These are phyloP conservation scores for Orbilia quercus DNA, from an alignment of 2,329 filamentous ascomycete species.

Conservation along the genomic window DNA sequence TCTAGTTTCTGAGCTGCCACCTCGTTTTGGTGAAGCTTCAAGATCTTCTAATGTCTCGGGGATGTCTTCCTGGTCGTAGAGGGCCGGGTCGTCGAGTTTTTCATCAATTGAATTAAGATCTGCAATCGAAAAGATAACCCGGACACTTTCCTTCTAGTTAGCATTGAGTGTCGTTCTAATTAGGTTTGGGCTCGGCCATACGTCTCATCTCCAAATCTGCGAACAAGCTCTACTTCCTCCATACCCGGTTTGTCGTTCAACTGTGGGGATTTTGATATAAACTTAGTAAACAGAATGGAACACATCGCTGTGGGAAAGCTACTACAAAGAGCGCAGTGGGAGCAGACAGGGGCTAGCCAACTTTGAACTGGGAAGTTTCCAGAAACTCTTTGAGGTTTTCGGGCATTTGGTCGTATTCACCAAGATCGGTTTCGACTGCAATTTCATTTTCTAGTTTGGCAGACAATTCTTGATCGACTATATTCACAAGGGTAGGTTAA, in stretches of 20 bases:
- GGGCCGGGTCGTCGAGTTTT: slow-evolving; percentile 69
- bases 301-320: background rate
- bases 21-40: slow-evolving; percentile 65
- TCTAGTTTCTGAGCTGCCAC: slow-evolving; percentile 69
- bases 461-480: slow-evolving; percentile 80
- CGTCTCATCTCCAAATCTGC: slow-evolving; percentile 88
- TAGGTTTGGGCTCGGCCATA: slow-evolving; percentile 63
- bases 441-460: slow-evolving; percentile 88
- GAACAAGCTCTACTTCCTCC: slow-evolving; percentile 86
- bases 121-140: slow-evolving; percentile 83
- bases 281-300: background rate
- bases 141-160: slow-evolving; percentile 69
- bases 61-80: slow-evolving; percentile 65
- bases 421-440: slow-evolving; percentile 83
- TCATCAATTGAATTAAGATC: slow-evolving; percentile 77
- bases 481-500: slow-evolving; percentile 31
- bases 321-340: background rate
- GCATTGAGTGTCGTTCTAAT: slow-evolving; percentile 12
- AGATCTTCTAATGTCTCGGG: slow-evolving; percentile 63
- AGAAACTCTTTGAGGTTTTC: slow-evolving; percentile 87
- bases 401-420: slow-evolving; percentile 76
- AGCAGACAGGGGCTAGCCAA: slow-evolving; percentile 63
- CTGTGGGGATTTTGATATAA: background rate
- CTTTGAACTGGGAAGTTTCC: slow-evolving; percentile 83
- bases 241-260: slow-evolving; percentile 78